A percentile compares a stretch with the other conserved stretches of the same genome.
Evolutionary conservation across 106 monocot species (phyloP).

Genomic region (Posidonia australis): DNA sequence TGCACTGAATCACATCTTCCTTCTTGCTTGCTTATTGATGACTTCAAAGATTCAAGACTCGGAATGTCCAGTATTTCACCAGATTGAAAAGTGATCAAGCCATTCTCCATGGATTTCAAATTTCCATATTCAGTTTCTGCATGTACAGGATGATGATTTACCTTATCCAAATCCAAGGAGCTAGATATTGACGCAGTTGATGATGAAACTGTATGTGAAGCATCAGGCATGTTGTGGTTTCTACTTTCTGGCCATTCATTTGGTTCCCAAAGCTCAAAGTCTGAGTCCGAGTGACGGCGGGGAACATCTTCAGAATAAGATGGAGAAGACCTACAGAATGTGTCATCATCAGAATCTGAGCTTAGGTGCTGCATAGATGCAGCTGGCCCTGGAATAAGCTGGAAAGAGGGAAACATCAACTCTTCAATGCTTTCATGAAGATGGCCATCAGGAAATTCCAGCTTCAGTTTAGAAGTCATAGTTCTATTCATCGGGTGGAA

Average conservation of each 20-base stretch:
- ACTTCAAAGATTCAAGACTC: constrained; percentile 24
- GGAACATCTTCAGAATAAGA: constrained; percentile 62
- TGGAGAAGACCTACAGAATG: constrained; percentile 67
- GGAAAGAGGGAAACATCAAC: constrained; percentile 64
- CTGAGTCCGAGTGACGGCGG: constrained; percentile 44
- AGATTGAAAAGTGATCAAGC: constrained; percentile 17
- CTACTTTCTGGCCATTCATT: constrained; percentile 25
- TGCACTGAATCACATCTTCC: constrained; percentile 6
- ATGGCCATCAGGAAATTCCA: constrained; percentile 47
- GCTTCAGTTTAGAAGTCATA: constrained; percentile 33
- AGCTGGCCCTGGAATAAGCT: constrained; percentile 38
- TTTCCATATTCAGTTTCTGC: neutral
- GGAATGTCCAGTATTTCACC: constrained; percentile 26
- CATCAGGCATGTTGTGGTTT: constrained; percentile 26
- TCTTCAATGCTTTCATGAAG: constrained; percentile 40
- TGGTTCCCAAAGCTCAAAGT: constrained; percentile 72
- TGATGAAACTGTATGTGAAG: constrained; percentile 30
- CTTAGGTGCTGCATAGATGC: constrained; percentile 21
- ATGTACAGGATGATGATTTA: constrained; percentile 7
- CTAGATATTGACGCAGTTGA: constrained; percentile 30
- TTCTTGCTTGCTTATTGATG: constrained; percentile 5
- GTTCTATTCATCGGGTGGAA: constrained; percentile 53
- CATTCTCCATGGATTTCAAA: constrained; percentile 15
- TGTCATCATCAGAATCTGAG: constrained; percentile 90
- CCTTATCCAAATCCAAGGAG: constrained; percentile 21